phyloP scores from a whole-genome alignment of 164 flowering plant genomes.

The Nymphaea colorata region DNA sequence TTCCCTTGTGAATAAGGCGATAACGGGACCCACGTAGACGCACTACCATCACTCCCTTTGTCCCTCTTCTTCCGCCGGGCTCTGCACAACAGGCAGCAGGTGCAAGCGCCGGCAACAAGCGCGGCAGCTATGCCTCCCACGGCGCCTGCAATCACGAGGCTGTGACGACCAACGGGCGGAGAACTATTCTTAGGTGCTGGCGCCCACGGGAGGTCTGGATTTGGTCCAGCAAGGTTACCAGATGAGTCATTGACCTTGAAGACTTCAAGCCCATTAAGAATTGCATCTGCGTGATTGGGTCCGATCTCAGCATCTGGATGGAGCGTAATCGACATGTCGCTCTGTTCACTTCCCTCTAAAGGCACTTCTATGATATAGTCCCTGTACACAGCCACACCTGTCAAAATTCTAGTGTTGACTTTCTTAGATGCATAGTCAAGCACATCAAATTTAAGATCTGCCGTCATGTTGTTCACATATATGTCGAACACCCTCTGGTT shows the following conservation, averaged over 20 bases:
- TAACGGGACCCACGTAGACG: not conserved
- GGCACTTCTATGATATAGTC: no score
- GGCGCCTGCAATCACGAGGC: slow-evolving; percentile 8
- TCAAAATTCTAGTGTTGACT: no score
- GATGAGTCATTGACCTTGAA: slow-evolving; percentile 33
- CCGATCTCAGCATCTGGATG: slow-evolving; percentile 22
- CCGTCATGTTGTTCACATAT: slow-evolving; percentile 61
- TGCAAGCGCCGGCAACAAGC: slow-evolving; percentile 3
- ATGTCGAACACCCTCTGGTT: slow-evolving; percentile 66
- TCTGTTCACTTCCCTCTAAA: no score
- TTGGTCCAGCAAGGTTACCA: slow-evolving; percentile 59
- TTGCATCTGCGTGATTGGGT: slow-evolving; percentile 33
- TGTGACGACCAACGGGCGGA: slow-evolving; percentile 3
- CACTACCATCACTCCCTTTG: not conserved
- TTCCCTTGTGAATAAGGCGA: slow-evolving; percentile 2
- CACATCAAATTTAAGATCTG: no score
- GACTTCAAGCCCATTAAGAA: slow-evolving; percentile 55
- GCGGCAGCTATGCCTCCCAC: slow-evolving; percentile 13
- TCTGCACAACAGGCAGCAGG: not conserved
- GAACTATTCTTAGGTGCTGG: no score
- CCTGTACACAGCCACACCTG: no score
- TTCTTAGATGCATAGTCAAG: no score
- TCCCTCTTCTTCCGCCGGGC: slow-evolving; percentile 12
- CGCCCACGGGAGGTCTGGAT: no score
- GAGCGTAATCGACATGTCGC: slow-evolving; percentile 20